These are phyloP conservation scores for Viola odorata DNA, from an alignment of 345 rosid species.

Conservation along the genomic window DNA sequence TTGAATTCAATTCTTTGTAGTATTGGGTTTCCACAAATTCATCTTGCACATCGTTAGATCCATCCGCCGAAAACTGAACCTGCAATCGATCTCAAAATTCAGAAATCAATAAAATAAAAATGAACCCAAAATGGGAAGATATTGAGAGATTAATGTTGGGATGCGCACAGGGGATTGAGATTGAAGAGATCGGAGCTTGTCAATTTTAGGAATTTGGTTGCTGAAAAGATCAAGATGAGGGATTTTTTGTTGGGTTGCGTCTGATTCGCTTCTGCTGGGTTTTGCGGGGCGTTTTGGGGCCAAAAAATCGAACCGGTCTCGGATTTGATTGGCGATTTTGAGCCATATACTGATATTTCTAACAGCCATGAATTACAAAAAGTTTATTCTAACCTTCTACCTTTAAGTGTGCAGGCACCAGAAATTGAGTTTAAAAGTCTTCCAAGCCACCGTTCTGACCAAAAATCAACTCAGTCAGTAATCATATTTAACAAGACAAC, in stretches of 20 bases:
- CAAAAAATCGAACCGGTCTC: constrained; percentile 54
- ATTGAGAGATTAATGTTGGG: no score
- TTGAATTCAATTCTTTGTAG: constrained; percentile 45
- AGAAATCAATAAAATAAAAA: background rate
- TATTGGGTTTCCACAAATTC: constrained; percentile 65
- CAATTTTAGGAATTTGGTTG: constrained; percentile 42
- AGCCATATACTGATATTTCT: no score
- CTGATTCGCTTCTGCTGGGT: constrained; percentile 70
- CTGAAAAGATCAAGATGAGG: constrained; percentile 15
- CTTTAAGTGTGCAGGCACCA: no score
- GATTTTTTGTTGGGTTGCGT: constrained; percentile 1
- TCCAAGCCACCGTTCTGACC: no score
- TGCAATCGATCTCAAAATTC: constrained; percentile 4
- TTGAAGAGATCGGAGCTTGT: constrained; percentile 50
- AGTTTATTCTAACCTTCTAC: no score
- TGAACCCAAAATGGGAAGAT: no score
- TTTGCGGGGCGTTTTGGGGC: constrained; percentile 67
- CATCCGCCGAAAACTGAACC: constrained; percentile 24
- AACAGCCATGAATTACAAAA: no score
- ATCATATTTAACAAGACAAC: no score
- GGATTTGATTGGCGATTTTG: constrained; percentile 41
- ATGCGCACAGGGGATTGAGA: constrained; percentile 43
- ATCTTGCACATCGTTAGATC: constrained; percentile 25
- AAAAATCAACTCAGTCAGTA: no score
- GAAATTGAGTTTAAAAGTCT: no score